Percentiles rank a stretch among this genome's conserved stretches.
phyloP scores from a whole-genome alignment of 805 yeast species.

The Candida krabiensis region DNA sequence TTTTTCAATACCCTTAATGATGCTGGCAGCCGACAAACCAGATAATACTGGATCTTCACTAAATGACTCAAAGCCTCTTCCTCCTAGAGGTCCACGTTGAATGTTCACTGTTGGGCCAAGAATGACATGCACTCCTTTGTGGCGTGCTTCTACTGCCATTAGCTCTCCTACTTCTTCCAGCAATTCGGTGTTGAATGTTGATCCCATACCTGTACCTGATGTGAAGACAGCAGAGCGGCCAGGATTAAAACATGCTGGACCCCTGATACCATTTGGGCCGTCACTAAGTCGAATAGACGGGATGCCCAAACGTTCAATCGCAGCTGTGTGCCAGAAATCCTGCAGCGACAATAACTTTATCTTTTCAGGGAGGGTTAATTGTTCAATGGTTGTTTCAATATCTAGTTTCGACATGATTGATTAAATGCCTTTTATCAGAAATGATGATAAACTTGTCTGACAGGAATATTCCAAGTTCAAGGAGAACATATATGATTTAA shows the following conservation, averaged over 20 bases:
- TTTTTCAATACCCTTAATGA: slow-evolving; percentile 54
- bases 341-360: slow-evolving; percentile 22
- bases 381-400: not conserved
- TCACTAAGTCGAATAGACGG: slow-evolving; percentile 38
- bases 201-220: slow-evolving; percentile 45
- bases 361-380: slow-evolving; percentile 31
- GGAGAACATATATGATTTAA: too few relatives aligned
- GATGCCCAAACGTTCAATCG: slow-evolving; percentile 33
- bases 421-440: too few relatives aligned
- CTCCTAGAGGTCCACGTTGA: slow-evolving; percentile 43
- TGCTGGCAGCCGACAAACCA: slow-evolving; percentile 45
- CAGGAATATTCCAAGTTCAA: too few relatives aligned
- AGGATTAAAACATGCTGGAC: slow-evolving; percentile 40
- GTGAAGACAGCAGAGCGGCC: slow-evolving; percentile 45
- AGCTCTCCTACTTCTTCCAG: slow-evolving; percentile 38
- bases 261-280: slow-evolving; percentile 50
- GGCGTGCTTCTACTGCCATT: slow-evolving; percentile 44
- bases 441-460: too few relatives aligned
- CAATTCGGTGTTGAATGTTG: slow-evolving; percentile 43
- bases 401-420: not conserved
- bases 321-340: slow-evolving; percentile 42
- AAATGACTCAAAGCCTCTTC: not conserved
- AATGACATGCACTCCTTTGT: slow-evolving; percentile 40
- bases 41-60: slow-evolving; percentile 30
- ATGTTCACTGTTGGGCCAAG: slow-evolving; percentile 39